These are phyloP conservation scores for Globisporangium middletonii DNA, from an alignment of 352 stramenopile genomes.

Conservation along the genomic window DNA sequence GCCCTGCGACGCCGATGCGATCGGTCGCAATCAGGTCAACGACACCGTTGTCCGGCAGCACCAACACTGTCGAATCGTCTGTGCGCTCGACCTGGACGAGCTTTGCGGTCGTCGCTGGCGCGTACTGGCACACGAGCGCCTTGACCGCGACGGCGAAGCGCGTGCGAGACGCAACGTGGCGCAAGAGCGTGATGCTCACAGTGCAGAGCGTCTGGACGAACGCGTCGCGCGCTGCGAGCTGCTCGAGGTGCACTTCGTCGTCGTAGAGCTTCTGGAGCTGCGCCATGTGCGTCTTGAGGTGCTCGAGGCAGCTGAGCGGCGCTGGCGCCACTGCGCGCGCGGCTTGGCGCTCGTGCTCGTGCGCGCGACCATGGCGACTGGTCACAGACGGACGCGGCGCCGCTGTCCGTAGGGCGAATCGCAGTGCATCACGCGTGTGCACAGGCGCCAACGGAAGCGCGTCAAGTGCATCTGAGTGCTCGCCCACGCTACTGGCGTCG, in stretches of 20 bases:
- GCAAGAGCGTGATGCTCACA: conserved; percentile 37
- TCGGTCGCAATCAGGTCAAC: conserved; percentile 2
- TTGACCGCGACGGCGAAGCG: conserved; percentile 37
- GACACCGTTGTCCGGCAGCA: conserved; percentile 6
- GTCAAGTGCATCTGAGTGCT: conserved; percentile 2
- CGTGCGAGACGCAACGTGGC: conserved; percentile 25
- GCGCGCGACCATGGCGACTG: not conserved
- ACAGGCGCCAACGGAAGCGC: conserved; percentile 5
- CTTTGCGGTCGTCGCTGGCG: conserved; percentile 19
- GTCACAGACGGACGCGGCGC: too few species aligned
- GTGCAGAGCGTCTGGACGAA: conserved; percentile 40
- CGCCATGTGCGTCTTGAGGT: conserved; percentile 44
- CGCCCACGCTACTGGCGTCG: not conserved
- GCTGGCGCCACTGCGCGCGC: not conserved
- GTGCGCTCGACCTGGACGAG: conserved; percentile 26
- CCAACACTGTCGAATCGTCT: conserved; percentile 2
- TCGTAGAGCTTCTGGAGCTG: conserved; percentile 43
- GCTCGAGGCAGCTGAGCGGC: conserved; percentile 23
- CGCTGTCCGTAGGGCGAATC: not conserved
- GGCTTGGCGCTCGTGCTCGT: not conserved
- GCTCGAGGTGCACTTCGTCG: conserved; percentile 38
- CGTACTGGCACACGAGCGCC: conserved; percentile 33
- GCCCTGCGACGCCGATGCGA: conserved; percentile 9
- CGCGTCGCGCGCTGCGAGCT: conserved; percentile 24
- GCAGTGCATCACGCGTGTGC: not conserved